phyloP scores from a whole-genome alignment of 805 yeast genomes.

The Naumovozyma baii region DNA sequence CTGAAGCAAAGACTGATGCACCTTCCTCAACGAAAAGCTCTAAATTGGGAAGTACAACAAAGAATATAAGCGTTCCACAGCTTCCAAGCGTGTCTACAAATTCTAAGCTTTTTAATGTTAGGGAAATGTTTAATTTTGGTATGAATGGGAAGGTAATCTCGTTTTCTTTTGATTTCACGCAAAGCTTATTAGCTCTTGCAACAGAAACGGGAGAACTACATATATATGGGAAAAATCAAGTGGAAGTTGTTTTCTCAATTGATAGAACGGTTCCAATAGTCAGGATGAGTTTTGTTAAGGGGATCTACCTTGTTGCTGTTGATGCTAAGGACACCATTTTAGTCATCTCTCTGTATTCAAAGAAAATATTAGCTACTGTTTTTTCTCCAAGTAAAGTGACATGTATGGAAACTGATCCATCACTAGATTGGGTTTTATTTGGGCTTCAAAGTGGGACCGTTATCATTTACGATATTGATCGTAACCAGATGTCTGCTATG shows the following conservation, averaged over 20 bases:
- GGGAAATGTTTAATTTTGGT: conserved; percentile 40
- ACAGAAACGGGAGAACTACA: conserved; percentile 63
- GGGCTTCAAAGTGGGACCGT: conserved; percentile 74
- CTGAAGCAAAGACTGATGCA: not conserved
- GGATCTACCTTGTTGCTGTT: conserved; percentile 68
- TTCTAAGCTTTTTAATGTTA: conserved; percentile 25
- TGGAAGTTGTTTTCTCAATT: conserved; percentile 54
- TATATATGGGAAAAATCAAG: conserved; percentile 77
- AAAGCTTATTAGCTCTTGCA: conserved; percentile 72
- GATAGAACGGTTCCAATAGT: conserved; percentile 42
- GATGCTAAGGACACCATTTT: conserved; percentile 52
- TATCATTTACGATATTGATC: conserved; percentile 69
- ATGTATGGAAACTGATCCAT: conserved; percentile 69
- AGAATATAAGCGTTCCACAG: conserved; percentile 12
- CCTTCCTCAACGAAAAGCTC: not conserved
- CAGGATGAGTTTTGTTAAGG: conserved; percentile 59
- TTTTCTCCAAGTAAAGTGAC: conserved; percentile 59
- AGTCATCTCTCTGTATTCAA: conserved; percentile 61
- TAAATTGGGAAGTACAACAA: not conserved
- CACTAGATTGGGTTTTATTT: conserved; percentile 74
- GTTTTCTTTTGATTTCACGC: conserved; percentile 78
- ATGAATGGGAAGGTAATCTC: conserved; percentile 55
- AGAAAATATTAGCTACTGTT: conserved; percentile 49
- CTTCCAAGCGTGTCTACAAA: conserved; percentile 23
- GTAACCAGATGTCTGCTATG: conserved; percentile 56